Evolutionary conservation across 2,329 filamentous ascomycete species (phyloP).

Genomic region (Aspergillus ruber): DNA sequence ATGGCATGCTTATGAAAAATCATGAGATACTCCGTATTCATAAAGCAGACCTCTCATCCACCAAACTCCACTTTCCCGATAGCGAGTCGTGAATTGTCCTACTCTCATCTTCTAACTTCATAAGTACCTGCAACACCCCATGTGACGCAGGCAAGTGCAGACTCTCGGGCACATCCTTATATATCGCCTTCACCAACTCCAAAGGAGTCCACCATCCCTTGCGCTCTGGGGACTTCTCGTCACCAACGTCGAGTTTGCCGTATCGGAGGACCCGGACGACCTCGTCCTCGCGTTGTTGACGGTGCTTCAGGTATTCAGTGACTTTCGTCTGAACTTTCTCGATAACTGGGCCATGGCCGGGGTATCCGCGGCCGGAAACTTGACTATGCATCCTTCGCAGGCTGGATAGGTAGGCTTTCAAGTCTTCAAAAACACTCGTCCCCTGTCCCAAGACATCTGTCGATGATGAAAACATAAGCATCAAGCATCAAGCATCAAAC

Average conservation of each 20-base stretch:
- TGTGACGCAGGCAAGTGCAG: conserved; percentile 69
- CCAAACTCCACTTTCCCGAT: conserved; percentile 26
- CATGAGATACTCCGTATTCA: conserved; percentile 10
- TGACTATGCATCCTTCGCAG: conserved; percentile 63
- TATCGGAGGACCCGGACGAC: conserved; percentile 59
- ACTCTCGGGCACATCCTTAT: conserved; percentile 67
- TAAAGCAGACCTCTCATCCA: conserved; percentile 22
- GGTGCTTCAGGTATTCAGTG: conserved; percentile 74
- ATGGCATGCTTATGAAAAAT: too few species aligned
- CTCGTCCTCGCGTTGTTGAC: conserved; percentile 71
- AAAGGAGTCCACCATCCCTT: conserved; percentile 57
- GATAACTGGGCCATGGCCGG: conserved; percentile 78
- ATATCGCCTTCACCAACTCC: conserved; percentile 84
- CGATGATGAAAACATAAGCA: neutral
- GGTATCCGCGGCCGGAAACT: conserved; percentile 63
- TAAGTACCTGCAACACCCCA: conserved; percentile 70
- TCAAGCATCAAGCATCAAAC: conserved; percentile 1
- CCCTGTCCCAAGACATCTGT: conserved; percentile 73
- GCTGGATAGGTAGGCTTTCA: conserved; percentile 61
- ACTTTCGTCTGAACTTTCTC: conserved; percentile 67
- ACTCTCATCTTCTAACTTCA: conserved; percentile 70
- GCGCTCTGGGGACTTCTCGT: conserved; percentile 28
- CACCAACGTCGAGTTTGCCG: conserved; percentile 27
- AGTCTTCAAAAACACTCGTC: conserved; percentile 76
- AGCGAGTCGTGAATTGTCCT: conserved; percentile 45